Base-by-base conservation (phyloP, 139 green algal genomes). In the Chlorella sorokiniana region DNA sequence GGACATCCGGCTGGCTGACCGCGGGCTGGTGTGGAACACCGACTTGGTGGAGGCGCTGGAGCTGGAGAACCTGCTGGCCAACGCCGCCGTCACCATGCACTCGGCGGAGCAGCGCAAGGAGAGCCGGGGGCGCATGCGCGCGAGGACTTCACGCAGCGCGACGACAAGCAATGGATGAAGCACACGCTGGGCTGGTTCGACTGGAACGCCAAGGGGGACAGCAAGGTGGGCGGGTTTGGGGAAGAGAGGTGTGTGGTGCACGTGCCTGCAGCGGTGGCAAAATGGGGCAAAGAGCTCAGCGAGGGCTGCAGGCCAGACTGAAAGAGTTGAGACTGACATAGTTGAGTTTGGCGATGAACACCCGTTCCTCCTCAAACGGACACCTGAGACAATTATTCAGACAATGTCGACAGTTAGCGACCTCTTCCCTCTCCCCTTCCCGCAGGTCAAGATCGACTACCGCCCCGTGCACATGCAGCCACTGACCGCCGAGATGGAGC, bases 1-100 rank as follows among this genome's bases (percentile, higher is more conserved):
- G 62, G 68, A 86, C 67, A 61, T 90, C 38, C 41, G 45, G 29
- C 35, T 91, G 29, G 74, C 87, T 76, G 91, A 95, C 82, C 84
- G 84, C 76, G 85, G 81, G 69, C 85, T 97, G 85, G 91, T 97
- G 62, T 98, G 95, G 94, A 98, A 98, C 91, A 97, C 95, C 1
- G 95, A 98, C 86, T 86, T 99, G 75, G 75, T 98, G 56, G 97
- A 99, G 89, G 94, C 96, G 41, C 77, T 99, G 80, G 97, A 99
- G 94, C 93, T 99, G 82, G 95, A 99, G 85, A 99, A 99, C 90
- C 89, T 99, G 88, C 92, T 99, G 25, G 93, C 93, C 78, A 99
- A 98, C 78, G 95, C 95, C 20, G 76, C 87, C 33, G 79, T 94
- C 54, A 98, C 94, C 31, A 97, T 97, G 90, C 94, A 97, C 89